Percentiles rank a stretch among this genome's conserved stretches.
These are phyloP conservation scores for Bothriochloa decipiens DNA, from an alignment of 176 grass and related monocot genomes.

Conservation along the genomic window DNA sequence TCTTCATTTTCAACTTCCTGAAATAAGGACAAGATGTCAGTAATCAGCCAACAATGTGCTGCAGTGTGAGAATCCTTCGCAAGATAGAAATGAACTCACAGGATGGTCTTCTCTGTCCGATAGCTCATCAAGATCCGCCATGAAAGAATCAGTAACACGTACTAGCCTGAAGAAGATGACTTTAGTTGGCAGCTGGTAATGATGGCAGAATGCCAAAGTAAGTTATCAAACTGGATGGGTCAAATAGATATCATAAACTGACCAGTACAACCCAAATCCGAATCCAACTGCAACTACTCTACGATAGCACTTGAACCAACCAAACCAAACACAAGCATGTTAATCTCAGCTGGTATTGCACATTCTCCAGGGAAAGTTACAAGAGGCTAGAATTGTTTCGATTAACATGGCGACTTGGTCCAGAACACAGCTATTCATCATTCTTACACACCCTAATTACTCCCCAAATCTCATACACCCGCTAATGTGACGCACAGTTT, in stretches of 20 bases:
- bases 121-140: constrained; percentile 70
- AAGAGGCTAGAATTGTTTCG: too few species aligned
- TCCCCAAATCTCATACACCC: background rate
- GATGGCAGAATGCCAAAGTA: background rate
- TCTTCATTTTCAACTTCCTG: constrained; percentile 60
- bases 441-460: background rate
- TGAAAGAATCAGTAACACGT: constrained; percentile 67
- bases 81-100: constrained; percentile 48
- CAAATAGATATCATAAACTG: background rate
- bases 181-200: constrained; percentile 20
- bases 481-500: background rate
- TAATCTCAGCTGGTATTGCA: too few species aligned
- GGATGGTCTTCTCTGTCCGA: constrained; percentile 57
- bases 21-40: constrained; percentile 26
- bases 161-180: constrained; percentile 42
- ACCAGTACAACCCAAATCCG: background rate
- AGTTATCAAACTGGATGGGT: background rate
- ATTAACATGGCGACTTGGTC: background rate
- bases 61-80: background rate
- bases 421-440: background rate
- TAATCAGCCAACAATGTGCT: background rate
- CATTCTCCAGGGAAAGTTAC: too few species aligned
- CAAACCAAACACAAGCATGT: too few species aligned
- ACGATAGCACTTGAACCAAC: too few species aligned
- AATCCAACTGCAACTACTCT: background rate